Conservation (phyloP, 2,329 filamentous ascomycete genomes). For the Xylaria sp. region DNA sequence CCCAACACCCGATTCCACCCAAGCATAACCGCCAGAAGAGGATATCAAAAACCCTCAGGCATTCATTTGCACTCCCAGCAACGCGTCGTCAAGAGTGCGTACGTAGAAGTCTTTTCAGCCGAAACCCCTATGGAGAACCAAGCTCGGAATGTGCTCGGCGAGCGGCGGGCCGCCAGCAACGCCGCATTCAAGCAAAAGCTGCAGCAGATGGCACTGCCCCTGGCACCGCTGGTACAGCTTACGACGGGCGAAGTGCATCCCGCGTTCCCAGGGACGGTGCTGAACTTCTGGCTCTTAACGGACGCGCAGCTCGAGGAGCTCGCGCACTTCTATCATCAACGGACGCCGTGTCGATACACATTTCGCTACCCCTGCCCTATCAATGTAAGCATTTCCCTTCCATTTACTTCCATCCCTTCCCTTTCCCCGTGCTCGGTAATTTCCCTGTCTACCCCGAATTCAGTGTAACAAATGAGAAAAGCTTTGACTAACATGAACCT, state of each 20-base stretch:
- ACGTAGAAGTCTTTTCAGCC: neutral
- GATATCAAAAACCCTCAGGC: neutral
- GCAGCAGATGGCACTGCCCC: constrained; percentile 70
- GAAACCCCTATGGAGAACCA: constrained; percentile 42
- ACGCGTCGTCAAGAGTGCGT: neutral
- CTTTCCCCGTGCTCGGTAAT: neutral
- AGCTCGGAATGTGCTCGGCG: constrained; percentile 44
- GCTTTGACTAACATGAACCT: constrained; percentile 10
- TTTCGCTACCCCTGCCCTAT: constrained; percentile 75
- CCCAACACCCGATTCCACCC: neutral
- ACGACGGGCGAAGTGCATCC: constrained; percentile 71
- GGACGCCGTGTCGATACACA: constrained; percentile 64
- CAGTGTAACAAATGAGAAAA: constrained; percentile 1
- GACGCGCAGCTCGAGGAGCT: constrained; percentile 75
- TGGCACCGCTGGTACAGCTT: constrained; percentile 74
- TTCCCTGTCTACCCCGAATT: neutral
- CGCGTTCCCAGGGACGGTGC: constrained; percentile 71
- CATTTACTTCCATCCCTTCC: neutral
- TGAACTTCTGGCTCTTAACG: constrained; percentile 79
- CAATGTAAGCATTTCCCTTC: constrained; percentile 41
- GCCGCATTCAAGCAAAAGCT: constrained; percentile 70
- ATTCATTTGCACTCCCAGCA: neutral
- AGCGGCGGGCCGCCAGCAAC: constrained; percentile 56
- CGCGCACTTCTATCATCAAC: constrained; percentile 79
- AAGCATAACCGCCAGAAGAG: neutral